These are phyloP conservation scores for Plasmodium berghei DNA, from an alignment of 169 alveolate genomes.

Conservation along the genomic window DNA sequence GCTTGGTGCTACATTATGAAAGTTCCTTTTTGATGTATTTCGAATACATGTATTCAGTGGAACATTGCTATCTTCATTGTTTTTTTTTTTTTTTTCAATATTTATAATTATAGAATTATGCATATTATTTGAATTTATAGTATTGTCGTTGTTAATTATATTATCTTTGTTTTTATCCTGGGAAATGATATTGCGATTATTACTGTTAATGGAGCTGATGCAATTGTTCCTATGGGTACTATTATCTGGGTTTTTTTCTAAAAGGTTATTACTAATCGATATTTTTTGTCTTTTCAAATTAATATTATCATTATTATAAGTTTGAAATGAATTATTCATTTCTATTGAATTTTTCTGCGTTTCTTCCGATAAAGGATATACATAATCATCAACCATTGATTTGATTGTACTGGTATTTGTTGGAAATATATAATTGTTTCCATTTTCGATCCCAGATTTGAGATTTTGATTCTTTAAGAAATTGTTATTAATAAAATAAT, in stretches of 20 bases:
- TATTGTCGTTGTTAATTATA: background rate
- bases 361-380: background rate
- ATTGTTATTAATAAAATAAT: slow-evolving; percentile 10
- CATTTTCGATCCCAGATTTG: background rate
- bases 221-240: no score
- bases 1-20: background rate
- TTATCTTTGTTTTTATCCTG: background rate
- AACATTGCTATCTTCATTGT: background rate
- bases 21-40: no score
- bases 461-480: background rate
- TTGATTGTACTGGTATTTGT: background rate
- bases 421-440: no score
- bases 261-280: no score
- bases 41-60: no score
- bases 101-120: slow-evolving; percentile 24
- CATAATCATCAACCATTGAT: slow-evolving; percentile 6
- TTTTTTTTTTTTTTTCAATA: slow-evolving; percentile 1
- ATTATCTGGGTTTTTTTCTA: no score
- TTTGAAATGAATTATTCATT: background rate
- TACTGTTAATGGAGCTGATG: background rate
- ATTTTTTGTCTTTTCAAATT: background rate
- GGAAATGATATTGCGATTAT: background rate
- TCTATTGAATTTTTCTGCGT: slow-evolving; percentile 1
- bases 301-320: background rate
- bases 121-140: background rate